phyloP scores from a whole-genome alignment of 2,329 filamentous ascomycete species.

The Pseudogymnoascus sp. region DNA sequence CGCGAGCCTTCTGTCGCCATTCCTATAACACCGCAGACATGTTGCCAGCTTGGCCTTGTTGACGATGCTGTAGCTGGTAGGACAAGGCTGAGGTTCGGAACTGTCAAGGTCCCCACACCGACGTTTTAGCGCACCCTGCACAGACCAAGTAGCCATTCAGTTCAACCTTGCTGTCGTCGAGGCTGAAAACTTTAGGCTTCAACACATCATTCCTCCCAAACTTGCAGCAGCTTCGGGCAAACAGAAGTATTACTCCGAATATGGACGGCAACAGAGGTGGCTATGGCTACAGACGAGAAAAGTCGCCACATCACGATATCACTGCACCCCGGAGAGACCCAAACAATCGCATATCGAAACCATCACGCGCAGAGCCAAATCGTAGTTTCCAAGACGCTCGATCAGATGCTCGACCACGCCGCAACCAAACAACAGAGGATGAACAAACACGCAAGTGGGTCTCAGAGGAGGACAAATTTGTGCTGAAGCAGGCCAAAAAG shows the following conservation, averaged over 20 bases:
- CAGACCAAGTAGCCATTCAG: conserved; percentile 3
- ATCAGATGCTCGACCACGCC: conserved; percentile 24
- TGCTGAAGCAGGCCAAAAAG: conserved; percentile 94
- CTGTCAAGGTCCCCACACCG: conserved; percentile 3
- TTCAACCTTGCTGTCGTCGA: conserved; percentile 5
- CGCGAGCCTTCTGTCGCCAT: conserved; percentile 27
- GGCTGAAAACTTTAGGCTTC: neutral
- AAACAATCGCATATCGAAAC: conserved; percentile 50
- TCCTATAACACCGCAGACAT: neutral
- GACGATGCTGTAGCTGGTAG: neutral
- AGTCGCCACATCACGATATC: conserved; percentile 41
- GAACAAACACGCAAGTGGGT: conserved; percentile 79
- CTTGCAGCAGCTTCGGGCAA: neutral
- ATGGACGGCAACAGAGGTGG: conserved; percentile 3
- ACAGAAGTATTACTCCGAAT: conserved; percentile 5
- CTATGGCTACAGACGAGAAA: conserved; percentile 14
- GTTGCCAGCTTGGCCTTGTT: conserved; percentile 6
- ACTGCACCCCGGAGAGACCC: conserved; percentile 50
- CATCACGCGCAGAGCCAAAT: conserved; percentile 24
- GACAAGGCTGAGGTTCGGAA: conserved; percentile 9
- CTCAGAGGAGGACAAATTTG: conserved; percentile 91
- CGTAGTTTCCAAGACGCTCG: conserved; percentile 21
- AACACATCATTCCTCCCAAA: conserved; percentile 1
- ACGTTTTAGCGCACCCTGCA: neutral
- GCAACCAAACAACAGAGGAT: conserved; percentile 42